Conservation (phyloP, 2,329 filamentous ascomycete genomes). For the Rutstroemia sp. region DNA sequence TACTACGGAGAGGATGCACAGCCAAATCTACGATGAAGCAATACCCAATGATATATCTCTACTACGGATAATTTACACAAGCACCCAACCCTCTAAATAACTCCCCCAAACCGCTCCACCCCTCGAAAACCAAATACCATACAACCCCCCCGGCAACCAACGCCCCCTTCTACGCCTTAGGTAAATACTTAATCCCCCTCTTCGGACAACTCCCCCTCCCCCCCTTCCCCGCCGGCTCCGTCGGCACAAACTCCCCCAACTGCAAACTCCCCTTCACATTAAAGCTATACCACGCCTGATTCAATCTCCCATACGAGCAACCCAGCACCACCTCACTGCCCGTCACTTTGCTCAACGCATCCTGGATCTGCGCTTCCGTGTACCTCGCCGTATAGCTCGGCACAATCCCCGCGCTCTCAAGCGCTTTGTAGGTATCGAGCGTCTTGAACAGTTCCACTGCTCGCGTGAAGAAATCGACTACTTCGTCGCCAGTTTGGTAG, state of each 20-base stretch:
- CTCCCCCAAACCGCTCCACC: too few species aligned
- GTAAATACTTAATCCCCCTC: conserved; percentile 15
- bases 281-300: conserved; percentile 41
- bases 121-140: too few species aligned
- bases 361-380: conserved; percentile 34
- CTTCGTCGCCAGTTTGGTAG: conserved; percentile 55
- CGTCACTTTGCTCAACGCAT: conserved; percentile 36
- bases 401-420: conserved; percentile 44
- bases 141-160: too few species aligned
- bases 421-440: conserved; percentile 29
- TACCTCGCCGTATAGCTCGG: conserved; percentile 37
- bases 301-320: conserved; percentile 37
- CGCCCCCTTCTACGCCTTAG: neutral
- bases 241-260: conserved; percentile 14
- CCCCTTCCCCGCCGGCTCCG: conserved; percentile 12
- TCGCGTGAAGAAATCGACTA: conserved; percentile 59
- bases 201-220: conserved; percentile 12
- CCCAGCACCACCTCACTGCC: conserved; percentile 39
- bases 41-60: too few species aligned
- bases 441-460: conserved; percentile 56
- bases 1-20: too few species aligned
- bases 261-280: conserved; percentile 17
- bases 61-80: too few species aligned
- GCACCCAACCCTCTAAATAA: too few species aligned
- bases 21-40: too few species aligned